Percentiles rank a stretch among this genome's conserved stretches.
phyloP scores from a whole-genome alignment of 352 stramenopile genomes.

The Pythium aristosporum region DNA sequence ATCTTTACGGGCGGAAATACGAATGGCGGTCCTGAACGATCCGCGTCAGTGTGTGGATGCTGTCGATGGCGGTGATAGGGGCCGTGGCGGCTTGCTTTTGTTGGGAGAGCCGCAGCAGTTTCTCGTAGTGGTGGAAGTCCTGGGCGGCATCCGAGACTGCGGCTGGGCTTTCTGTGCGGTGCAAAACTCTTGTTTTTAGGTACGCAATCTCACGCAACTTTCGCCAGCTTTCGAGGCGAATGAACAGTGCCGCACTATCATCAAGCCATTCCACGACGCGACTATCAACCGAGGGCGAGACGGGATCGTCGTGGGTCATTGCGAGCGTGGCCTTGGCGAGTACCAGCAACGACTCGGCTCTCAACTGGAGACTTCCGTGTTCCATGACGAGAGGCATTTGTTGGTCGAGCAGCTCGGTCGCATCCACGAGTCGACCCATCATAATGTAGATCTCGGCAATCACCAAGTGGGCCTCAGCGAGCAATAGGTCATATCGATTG shows the following conservation, averaged over 20 bases:
- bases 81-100: constrained; percentile 5
- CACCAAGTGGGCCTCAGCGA: constrained; percentile 56
- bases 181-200: constrained; percentile 16
- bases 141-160: constrained; percentile 4
- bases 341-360: constrained; percentile 53
- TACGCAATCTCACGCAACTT: constrained; percentile 27
- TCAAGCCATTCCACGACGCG: constrained; percentile 19
- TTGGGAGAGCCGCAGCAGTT: constrained; percentile 7
- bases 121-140: constrained; percentile 21
- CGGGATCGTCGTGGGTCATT: background rate
- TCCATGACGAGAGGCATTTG: constrained; percentile 74
- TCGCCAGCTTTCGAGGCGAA: constrained; percentile 17
- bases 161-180: background rate
- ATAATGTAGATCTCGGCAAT: constrained; percentile 62
- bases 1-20: background rate
- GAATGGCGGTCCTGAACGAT: constrained; percentile 22
- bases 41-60: constrained; percentile 11
- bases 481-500: constrained; percentile 58
- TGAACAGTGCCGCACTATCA: constrained; percentile 21
- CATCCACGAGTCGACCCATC: constrained; percentile 53
- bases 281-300: constrained; percentile 2
- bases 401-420: constrained; percentile 44
- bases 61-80: constrained; percentile 12
- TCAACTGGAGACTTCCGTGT: constrained; percentile 52
- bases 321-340: constrained; percentile 55